Conservation (phyloP, 768 basidiomycete genomes). For the Boletus reticuloceps region DNA sequence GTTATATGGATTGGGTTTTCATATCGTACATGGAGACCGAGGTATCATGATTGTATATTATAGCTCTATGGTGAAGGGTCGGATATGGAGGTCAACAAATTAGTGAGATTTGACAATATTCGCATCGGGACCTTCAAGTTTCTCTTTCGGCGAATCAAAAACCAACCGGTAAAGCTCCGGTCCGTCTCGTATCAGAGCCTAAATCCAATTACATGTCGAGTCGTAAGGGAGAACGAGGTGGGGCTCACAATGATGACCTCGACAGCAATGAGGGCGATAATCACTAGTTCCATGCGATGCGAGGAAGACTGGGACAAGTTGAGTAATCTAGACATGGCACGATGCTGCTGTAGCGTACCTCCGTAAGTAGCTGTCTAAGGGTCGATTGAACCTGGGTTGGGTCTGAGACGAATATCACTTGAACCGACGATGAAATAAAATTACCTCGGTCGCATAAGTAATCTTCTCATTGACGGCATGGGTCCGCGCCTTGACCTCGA, state of each 20-base stretch:
- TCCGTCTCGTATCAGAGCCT: constrained; percentile 77
- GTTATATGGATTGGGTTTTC: neutral
- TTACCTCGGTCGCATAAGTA: constrained; percentile 79
- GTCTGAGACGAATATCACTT: neutral
- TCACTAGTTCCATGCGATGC: constrained; percentile 93
- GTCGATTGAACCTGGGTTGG: constrained; percentile 72
- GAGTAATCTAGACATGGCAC: neutral
- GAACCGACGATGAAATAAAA: neutral
- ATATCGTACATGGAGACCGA: neutral
- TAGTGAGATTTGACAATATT: neutral
- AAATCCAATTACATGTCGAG: neutral
- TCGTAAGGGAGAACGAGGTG: neutral
- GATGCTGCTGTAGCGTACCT: constrained; percentile 39
- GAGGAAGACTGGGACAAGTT: constrained; percentile 63
- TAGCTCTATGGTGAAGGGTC: neutral
- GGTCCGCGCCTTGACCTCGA: constrained; percentile 84
- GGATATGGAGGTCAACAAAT: neutral
- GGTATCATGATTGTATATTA: constrained; percentile 6
- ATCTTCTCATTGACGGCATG: constrained; percentile 88
- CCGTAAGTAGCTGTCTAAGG: constrained; percentile 83
- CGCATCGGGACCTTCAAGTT: neutral
- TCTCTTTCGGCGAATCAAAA: constrained; percentile 20
- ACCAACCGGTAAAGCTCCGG: constrained; percentile 70
- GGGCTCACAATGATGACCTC: constrained; percentile 84
- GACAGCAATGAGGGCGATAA: constrained; percentile 91